Evolutionary conservation across 768 basidiomycete genomes (phyloP).

Genomic region (Boletus vinaceobasis): DNA sequence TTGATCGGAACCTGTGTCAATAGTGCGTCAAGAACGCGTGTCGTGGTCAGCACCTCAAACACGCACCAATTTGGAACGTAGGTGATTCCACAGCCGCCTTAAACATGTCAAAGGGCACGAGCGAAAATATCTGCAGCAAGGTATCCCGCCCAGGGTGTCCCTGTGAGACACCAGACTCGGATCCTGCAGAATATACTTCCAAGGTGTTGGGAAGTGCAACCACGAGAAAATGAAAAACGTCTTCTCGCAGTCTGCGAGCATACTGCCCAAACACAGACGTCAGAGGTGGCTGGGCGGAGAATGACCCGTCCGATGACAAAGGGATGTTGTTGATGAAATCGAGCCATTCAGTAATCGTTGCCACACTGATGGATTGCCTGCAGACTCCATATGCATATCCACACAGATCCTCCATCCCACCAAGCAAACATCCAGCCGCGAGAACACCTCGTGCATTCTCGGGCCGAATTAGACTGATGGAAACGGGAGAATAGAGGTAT

Average conservation of each 20-base stretch:
- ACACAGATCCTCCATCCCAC: conserved; percentile 84
- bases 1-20: conserved; percentile 67
- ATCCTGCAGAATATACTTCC: conserved; percentile 45
- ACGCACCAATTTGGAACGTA: conserved; percentile 72
- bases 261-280: conserved; percentile 73
- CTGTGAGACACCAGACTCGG: conserved; percentile 37
- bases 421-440: conserved; percentile 79
- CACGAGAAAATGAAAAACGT: conserved; percentile 76
- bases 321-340: conserved; percentile 66
- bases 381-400: conserved; percentile 75
- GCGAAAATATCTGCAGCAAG: conserved; percentile 69
- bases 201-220: conserved; percentile 67
- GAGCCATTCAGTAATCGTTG: conserved; percentile 75
- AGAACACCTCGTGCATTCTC: conserved; percentile 84
- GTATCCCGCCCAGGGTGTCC: conserved; percentile 56
- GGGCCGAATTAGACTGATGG: conserved; percentile 63
- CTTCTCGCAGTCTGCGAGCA: conserved; percentile 70
- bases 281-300: conserved; percentile 42
- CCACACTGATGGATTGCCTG: conserved; percentile 69
- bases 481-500: conserved; percentile 74
- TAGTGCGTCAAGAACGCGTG: conserved; percentile 10
- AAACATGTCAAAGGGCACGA: conserved; percentile 85
- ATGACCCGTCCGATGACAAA: conserved; percentile 44
- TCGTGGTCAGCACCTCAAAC: conserved; percentile 9
- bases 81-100: conserved; percentile 79